These are phyloP conservation scores for Mycena vitilis DNA, from an alignment of 768 basidiomycete genomes.

Conservation along the genomic window DNA sequence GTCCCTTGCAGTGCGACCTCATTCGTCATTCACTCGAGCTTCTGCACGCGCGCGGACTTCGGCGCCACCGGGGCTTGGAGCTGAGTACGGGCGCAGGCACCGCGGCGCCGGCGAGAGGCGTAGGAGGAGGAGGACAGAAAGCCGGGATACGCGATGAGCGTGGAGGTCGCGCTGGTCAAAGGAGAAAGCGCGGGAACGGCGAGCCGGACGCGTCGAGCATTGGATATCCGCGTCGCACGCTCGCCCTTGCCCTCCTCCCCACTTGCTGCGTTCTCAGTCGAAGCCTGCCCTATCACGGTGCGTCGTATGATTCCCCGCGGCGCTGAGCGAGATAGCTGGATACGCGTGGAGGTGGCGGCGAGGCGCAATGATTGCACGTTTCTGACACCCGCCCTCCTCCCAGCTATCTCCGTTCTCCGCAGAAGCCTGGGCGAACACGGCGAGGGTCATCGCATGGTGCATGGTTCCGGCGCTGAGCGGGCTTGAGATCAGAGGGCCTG, in stretches of 20 bases:
- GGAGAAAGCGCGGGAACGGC: constrained; percentile 60
- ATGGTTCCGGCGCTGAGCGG: too few relatives aligned
- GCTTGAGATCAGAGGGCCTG: too few relatives aligned
- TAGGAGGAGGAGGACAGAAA: constrained; percentile 37
- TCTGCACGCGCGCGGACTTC: constrained; percentile 72
- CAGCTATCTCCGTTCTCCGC: too few relatives aligned
- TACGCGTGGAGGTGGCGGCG: constrained; percentile 42
- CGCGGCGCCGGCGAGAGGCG: constrained; percentile 45
- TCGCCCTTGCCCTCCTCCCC: constrained; percentile 69
- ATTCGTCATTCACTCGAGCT: constrained; percentile 80
- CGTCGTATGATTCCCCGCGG: constrained; percentile 34
- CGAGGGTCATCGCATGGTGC: too few relatives aligned
- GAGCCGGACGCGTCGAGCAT: constrained; percentile 56
- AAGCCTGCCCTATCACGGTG: constrained; percentile 35
- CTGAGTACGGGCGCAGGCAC: constrained; percentile 75
- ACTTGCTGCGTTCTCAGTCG: constrained; percentile 39
- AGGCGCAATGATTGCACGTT: constrained; percentile 49
- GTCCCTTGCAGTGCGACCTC: constrained; percentile 54
- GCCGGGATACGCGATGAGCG: constrained; percentile 21
- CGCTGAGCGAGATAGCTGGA: constrained; percentile 44
- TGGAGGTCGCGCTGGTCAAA: too few relatives aligned
- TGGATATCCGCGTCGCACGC: constrained; percentile 68
- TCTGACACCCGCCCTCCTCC: too few relatives aligned
- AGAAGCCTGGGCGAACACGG: too few relatives aligned
- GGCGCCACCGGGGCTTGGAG: constrained; percentile 63